Evolutionary conservation across 257 asterid genomes (phyloP).

Genomic region (Asclepias syriaca): DNA sequence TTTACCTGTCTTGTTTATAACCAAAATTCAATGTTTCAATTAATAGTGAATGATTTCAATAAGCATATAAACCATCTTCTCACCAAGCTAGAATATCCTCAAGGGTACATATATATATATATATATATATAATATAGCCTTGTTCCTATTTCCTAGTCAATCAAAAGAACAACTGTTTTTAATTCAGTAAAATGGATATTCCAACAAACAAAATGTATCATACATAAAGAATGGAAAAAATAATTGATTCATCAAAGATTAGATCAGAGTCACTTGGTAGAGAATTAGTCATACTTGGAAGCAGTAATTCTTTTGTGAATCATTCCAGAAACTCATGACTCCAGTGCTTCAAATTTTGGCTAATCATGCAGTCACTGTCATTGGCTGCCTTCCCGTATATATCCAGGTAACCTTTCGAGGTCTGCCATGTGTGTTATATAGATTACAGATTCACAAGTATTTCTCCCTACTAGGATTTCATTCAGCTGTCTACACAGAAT

Average conservation of each 20-base stretch:
- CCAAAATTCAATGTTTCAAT: neutral
- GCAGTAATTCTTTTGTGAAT: neutral
- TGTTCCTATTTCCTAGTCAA: neutral
- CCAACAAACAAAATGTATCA: neutral
- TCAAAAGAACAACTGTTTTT: neutral
- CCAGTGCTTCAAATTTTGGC: neutral
- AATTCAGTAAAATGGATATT: neutral
- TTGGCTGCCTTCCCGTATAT: no score
- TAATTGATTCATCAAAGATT: neutral
- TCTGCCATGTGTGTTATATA: neutral
- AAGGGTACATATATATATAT: neutral
- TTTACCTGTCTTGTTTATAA: neutral
- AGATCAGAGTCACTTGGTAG: neutral
- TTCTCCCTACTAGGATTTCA: neutral
- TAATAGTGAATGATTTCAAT: neutral
- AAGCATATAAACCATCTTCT: neutral
- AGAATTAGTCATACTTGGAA: neutral
- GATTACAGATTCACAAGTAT: slow-evolving; percentile 2
- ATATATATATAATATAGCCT: neutral
- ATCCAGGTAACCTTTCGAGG: neutral
- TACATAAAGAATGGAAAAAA: neutral
- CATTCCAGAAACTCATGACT: neutral
- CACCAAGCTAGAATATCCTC: neutral
- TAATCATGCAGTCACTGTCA: neutral
- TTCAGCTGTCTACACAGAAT: slow-evolving; percentile 10